Evolutionary conservation across 768 basidiomycete genomes (phyloP), one percentile per base, ranked within the genome.

Genomic region (Mycena filopes): DNA sequence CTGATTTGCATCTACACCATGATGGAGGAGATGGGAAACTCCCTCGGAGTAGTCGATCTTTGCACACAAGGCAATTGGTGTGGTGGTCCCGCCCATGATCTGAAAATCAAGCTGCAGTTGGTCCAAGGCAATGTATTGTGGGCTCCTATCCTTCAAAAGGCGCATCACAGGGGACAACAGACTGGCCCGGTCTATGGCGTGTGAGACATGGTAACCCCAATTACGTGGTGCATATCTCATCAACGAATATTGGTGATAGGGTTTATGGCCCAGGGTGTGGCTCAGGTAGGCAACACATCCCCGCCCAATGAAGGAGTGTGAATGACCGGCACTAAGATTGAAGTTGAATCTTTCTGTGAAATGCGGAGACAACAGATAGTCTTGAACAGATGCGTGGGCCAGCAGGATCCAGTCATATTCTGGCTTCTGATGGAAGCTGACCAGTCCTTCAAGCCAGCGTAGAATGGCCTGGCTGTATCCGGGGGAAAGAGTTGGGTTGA

Each of bases 181-280:
- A n/a, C n/a, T n/a, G n/a, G n/a, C n/a, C n/a, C n/a, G n/a, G n/a
- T n/a, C n/a, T n/a, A n/a, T n/a, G n/a, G n/a, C n/a, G n/a, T n/a
- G n/a, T n/a, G n/a, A n/a, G n/a, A n/a, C n/a, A 63, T 63, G 62
- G 23, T 45, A n/a, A 33, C 47, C 49, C 62, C 62, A 63, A 38
- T 28, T 8, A 10, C 12, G 2, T 15, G 55, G 54, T n/a, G 31
- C 55, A 45, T 63, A 63, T 1, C 0, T 0, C 2, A 40, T 55
- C 47, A 56, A 33, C 12, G 62, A 55, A 50, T 63, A 26, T 26
- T 4, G 15, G 36, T 1, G 11, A 26, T 20, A 56, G 46, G 16
- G 62, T n/a, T n/a, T 28, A 50, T 63, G 26, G 11, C 50, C 40
- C 10, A 29, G 7, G 20, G 56, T 49, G 16, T 63, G 48, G 40